These are phyloP conservation scores for Phytophthora cryptogea DNA, from an alignment of 352 stramenopile genomes.

Conservation along the genomic window DNA sequence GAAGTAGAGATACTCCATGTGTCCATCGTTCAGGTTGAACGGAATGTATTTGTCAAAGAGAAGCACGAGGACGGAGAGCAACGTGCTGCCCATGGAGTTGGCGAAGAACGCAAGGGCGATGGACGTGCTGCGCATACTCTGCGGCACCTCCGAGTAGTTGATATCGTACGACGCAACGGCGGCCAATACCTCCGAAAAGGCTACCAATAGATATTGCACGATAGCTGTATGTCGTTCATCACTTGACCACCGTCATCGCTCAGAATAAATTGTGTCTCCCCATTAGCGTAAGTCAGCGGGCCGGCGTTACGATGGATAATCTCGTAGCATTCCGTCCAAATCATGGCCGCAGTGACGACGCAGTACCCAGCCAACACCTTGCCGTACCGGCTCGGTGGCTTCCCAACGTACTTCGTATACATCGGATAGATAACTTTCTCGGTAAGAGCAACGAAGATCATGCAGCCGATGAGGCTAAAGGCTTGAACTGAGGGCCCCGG, in stretches of 20 bases:
- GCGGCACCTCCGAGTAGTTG: constrained; percentile 40
- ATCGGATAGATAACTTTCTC: constrained; percentile 44
- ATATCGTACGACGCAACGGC: constrained; percentile 47
- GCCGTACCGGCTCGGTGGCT: constrained; percentile 44
- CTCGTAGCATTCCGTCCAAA: constrained; percentile 41
- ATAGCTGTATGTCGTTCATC: constrained; percentile 52
- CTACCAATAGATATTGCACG: constrained; percentile 42
- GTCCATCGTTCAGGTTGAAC: constrained; percentile 51
- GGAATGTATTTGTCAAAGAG: constrained; percentile 55
- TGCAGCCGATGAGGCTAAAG: constrained; percentile 43
- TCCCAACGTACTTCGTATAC: constrained; percentile 38
- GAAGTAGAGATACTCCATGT: constrained; percentile 54
- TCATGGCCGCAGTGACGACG: constrained; percentile 38
- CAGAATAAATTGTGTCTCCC: constrained; percentile 22
- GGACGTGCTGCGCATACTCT: constrained; percentile 35
- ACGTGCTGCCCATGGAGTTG: constrained; percentile 50
- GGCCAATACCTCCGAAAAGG: constrained; percentile 45
- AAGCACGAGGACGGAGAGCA: constrained; percentile 57
- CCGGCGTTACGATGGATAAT: constrained; percentile 28
- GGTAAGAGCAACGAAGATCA: constrained; percentile 39
- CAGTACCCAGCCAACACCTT: constrained; percentile 38
- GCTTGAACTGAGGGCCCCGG: constrained; percentile 46
- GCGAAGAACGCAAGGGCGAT: constrained; percentile 42
- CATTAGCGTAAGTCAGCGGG: constrained; percentile 16
- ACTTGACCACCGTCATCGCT: constrained; percentile 34